Conservation (phyloP, 108 stramenopile genomes). For the Conticribra weissflogii region DNA sequence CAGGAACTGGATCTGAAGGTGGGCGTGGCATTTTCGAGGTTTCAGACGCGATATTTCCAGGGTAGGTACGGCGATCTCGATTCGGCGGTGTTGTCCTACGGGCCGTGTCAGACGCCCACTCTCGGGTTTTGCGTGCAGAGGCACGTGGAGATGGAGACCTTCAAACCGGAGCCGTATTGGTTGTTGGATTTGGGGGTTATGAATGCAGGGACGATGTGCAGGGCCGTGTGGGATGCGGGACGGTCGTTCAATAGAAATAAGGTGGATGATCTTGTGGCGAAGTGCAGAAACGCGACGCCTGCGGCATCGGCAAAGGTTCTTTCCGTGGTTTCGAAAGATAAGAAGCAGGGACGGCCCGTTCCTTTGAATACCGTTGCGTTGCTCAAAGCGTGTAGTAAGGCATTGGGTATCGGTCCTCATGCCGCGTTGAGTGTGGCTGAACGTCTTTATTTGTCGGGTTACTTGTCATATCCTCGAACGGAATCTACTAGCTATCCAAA, state of each 20-base stretch:
- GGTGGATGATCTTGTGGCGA: slow-evolving; percentile 56
- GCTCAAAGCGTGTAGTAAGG: slow-evolving; percentile 84
- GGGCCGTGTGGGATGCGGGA: slow-evolving; percentile 72
- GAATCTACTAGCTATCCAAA: slow-evolving; percentile 83
- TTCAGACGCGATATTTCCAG: slow-evolving; percentile 93
- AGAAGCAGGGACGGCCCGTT: slow-evolving; percentile 85
- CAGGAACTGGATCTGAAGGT: slow-evolving; percentile 97
- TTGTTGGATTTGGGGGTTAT: slow-evolving; percentile 72
- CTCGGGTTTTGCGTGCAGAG: slow-evolving; percentile 96
- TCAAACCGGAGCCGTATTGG: slow-evolving; percentile 92
- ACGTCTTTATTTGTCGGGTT: slow-evolving; percentile 83
- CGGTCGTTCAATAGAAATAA: slow-evolving; percentile 77
- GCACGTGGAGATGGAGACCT: slow-evolving; percentile 93
- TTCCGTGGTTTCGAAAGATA: slow-evolving; percentile 73
- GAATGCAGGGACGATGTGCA: slow-evolving; percentile 74
- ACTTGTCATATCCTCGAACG: slow-evolving; percentile 86
- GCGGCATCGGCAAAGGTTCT: slow-evolving; percentile 53
- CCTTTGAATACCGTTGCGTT: slow-evolving; percentile 83
- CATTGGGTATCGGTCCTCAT: slow-evolving; percentile 87
- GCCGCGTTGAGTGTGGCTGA: slow-evolving; percentile 78
- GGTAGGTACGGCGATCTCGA: slow-evolving; percentile 91
- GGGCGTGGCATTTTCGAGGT: slow-evolving; percentile 95
- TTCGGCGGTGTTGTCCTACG: slow-evolving; percentile 89
- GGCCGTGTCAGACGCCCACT: slow-evolving; percentile 97
- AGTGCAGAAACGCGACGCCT: slow-evolving; percentile 54